Base-by-base conservation (phyloP, 2,329 filamentous ascomycete species). In the Trichoderma sp. region DNA sequence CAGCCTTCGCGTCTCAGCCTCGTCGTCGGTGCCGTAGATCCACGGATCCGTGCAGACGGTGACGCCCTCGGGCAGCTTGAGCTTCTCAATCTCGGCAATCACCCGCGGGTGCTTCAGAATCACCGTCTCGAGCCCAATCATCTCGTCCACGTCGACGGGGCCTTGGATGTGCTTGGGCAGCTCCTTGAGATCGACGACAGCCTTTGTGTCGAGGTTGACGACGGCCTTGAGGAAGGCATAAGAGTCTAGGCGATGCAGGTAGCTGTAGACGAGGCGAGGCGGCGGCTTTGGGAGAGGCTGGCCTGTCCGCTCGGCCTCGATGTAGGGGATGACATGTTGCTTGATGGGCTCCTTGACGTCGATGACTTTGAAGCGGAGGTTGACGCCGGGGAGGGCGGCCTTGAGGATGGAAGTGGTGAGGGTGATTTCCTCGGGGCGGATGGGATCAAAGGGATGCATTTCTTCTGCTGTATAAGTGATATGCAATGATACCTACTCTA, bases 281-380 rank as follows among this genome's bases (percentile, higher is more conserved):
- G 88, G 83, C n/a, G 86, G 84, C 56, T 83, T 83, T 4, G 84
- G 84, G 11, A 88, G 83, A 8, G 87, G 80, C 29, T 83, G 81
- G 6, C 88, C 88, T 21, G 84, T 85, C 77, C 91, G 88, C 81
- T 93, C 91, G 5, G 89, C 90, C 66, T 91, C 89, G 27, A 93
- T 85, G 79, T 91, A 93, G 2, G 87, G 87, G 6, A 91, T 80
- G 7, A 92, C 86, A 59, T 90, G 86, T 56, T 84, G 84, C 83
- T 92, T 93, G 33, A 86, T 84, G 2, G 91, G 91, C 77, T 93
- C 91, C 62, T 91, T 85, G 9, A 93, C 85, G 65, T 89, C 92
- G 53, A 94, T 89, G 69, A 88, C 87, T 79, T 93, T 93, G 85
- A 85, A 86, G 76, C 81, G 83, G 24, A 85, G 75, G 8, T 78